These are phyloP conservation scores for Chamaecrista fasciculata DNA, from an alignment of 306 rosid genomes.

Conservation along the genomic window DNA sequence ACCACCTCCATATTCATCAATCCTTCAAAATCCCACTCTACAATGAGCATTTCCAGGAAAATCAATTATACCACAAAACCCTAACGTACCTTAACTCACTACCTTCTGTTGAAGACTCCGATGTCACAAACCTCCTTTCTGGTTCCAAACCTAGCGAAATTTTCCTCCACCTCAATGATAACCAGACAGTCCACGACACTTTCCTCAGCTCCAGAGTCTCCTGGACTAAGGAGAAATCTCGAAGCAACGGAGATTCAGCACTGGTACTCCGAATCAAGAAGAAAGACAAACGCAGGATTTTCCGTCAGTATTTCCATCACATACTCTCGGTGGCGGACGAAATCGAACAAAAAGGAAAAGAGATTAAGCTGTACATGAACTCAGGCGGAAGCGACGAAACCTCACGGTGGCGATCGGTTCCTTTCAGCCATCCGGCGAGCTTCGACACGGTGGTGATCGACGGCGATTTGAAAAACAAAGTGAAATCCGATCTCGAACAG, in stretches of 20 bases:
- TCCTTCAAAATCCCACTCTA: constrained; percentile 68
- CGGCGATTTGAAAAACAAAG: constrained; percentile 62
- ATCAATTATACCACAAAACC: constrained; percentile 68
- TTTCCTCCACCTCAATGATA: constrained; percentile 55
- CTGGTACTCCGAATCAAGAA: constrained; percentile 57
- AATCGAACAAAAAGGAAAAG: constrained; percentile 60
- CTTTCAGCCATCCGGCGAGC: constrained; percentile 80
- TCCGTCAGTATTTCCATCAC: constrained; percentile 89
- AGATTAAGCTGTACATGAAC: constrained; percentile 52
- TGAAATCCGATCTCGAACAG: constrained; percentile 74
- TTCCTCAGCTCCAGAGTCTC: constrained; percentile 65
- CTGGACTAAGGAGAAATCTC: constrained; percentile 49
- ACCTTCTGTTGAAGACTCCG: constrained; percentile 78
- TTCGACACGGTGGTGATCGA: constrained; percentile 80
- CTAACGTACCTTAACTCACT: constrained; percentile 67
- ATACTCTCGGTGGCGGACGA: constrained; percentile 67
- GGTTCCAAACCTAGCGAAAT: constrained; percentile 70
- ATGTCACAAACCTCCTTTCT: constrained; percentile 71
- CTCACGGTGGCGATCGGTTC: constrained; percentile 69
- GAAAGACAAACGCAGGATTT: constrained; percentile 69
- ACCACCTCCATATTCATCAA: constrained; percentile 56
- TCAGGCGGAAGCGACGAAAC: constrained; percentile 27
- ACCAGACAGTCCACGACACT: constrained; percentile 57
- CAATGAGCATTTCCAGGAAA: constrained; percentile 57
- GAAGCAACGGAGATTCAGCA: constrained; percentile 19